Percentiles rank a stretch among this genome's conserved stretches.
Conservation (phyloP, 805 yeast species). For the Pichia scutulata region DNA sequence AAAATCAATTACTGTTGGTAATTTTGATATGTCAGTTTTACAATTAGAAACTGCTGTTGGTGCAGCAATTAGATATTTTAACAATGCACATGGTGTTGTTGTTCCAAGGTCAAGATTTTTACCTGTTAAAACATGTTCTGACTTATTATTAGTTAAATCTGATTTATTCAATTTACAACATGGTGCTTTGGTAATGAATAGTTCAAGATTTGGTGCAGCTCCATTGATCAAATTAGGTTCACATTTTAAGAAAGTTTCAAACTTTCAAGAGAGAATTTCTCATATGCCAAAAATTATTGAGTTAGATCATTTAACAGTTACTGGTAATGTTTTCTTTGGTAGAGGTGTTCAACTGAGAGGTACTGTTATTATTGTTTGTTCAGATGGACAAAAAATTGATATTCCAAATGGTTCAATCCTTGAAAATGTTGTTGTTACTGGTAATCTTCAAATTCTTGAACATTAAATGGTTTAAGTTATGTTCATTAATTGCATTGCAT, state of each 20-base stretch:
- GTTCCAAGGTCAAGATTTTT: slow-evolving; percentile 97
- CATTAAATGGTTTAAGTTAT: slow-evolving; percentile 27
- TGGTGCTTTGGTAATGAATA: slow-evolving; percentile 81
- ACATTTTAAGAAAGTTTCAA: slow-evolving; percentile 91
- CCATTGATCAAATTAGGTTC: slow-evolving; percentile 96
- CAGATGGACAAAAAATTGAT: slow-evolving; percentile 93
- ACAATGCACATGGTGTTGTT: slow-evolving; percentile 93
- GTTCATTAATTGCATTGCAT: background rate
- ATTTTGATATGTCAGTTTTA: slow-evolving; percentile 71
- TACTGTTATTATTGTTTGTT: slow-evolving; percentile 94
- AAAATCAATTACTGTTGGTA: slow-evolving; percentile 74
- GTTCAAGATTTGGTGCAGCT: slow-evolving; percentile 81
- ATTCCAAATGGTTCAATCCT: slow-evolving; percentile 93
- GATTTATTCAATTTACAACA: slow-evolving; percentile 87
- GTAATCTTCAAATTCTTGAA: slow-evolving; percentile 89
- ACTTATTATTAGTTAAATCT: slow-evolving; percentile 86
- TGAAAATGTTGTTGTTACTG: slow-evolving; percentile 96
- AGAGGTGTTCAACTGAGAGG: slow-evolving; percentile 88
- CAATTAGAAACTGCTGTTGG: slow-evolving; percentile 99
- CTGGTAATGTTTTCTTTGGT: slow-evolving; percentile 93
- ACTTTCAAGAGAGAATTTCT: slow-evolving; percentile 81
- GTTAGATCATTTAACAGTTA: slow-evolving; percentile 93
- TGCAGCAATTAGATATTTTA: slow-evolving; percentile 95
- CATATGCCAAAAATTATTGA: slow-evolving; percentile 96
- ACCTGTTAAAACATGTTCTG: slow-evolving; percentile 97